Evolutionary conservation across 768 basidiomycete genomes (phyloP).

Genomic region (Chiua virens): DNA sequence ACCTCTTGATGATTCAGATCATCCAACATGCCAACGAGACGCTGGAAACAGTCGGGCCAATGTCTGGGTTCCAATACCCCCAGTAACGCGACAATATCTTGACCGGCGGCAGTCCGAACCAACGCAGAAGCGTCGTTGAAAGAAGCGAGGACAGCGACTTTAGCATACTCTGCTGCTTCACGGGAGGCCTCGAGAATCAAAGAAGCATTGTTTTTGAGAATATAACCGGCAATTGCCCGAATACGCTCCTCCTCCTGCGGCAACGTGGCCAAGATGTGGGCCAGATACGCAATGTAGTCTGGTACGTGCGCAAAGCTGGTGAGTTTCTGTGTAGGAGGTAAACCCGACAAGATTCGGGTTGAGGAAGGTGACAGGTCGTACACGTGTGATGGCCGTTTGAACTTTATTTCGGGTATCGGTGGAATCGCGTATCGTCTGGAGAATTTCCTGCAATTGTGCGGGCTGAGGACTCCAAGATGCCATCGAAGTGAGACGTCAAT

Average conservation of each 20-base stretch:
- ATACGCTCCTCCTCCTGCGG: constrained; percentile 88
- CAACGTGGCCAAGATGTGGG: constrained; percentile 83
- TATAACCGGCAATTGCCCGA: constrained; percentile 92
- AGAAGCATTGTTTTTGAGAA: constrained; percentile 93
- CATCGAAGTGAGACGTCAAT: constrained; percentile 40
- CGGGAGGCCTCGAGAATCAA: constrained; percentile 67
- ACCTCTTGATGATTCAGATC: constrained; percentile 87
- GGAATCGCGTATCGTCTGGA: constrained; percentile 88
- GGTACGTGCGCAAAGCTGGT: constrained; percentile 84
- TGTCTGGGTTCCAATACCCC: constrained; percentile 85
- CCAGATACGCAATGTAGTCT: constrained; percentile 95
- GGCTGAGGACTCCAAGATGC: constrained; percentile 81
- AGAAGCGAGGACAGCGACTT: constrained; percentile 72
- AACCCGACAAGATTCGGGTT: constrained; percentile 16
- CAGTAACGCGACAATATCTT: constrained; percentile 89
- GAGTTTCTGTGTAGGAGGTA: constrained; percentile 61
- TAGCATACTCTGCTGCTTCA: constrained; percentile 71
- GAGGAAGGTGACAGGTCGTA: constrained; percentile 36
- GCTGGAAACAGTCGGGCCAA: constrained; percentile 93
- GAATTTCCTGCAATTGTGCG: constrained; percentile 86
- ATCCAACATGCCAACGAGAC: constrained; percentile 80
- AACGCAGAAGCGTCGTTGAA: constrained; percentile 81
- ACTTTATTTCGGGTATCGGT: constrained; percentile 72
- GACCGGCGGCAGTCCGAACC: constrained; percentile 92
- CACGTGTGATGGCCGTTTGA: constrained; percentile 83